A percentile compares a stretch with the other conserved stretches of the same genome.
phyloP scores from a whole-genome alignment of 2,329 filamentous ascomycete species.

The Aureobasidium sp. region DNA sequence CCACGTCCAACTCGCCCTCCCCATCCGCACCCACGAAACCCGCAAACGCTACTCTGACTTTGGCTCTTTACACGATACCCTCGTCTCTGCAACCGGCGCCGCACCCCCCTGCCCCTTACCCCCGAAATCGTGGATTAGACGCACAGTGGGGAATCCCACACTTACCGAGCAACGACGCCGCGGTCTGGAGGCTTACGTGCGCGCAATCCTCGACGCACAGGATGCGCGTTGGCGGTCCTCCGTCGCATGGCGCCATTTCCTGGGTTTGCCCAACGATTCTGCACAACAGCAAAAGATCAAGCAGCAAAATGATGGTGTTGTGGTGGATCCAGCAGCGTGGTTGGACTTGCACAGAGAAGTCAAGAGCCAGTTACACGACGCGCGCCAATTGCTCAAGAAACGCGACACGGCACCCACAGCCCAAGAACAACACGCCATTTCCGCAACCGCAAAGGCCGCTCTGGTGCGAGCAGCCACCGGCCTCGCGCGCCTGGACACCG shows the following conservation, averaged over 20 bases:
- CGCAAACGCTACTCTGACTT: conserved; percentile 82
- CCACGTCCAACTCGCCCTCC: conserved; percentile 68
- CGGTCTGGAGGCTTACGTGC: conserved; percentile 62
- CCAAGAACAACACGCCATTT: conserved; percentile 49
- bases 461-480: conserved; percentile 60
- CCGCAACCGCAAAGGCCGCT: conserved; percentile 64
- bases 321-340: conserved; percentile 53
- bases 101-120: conserved; percentile 61
- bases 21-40: conserved; percentile 64
- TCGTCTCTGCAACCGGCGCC: conserved; percentile 51
- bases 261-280: conserved; percentile 54
- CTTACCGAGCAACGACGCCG: conserved; percentile 62
- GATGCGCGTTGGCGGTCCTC: conserved; percentile 70
- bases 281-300: conserved; percentile 19
- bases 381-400: conserved; percentile 54
- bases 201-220: conserved; percentile 61
- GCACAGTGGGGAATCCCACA: conserved; percentile 59
- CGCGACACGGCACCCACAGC: conserved; percentile 55
- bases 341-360: conserved; percentile 66
- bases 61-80: conserved; percentile 51
- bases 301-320: conserved; percentile 26
- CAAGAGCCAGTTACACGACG: conserved; percentile 61
- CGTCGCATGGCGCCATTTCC: conserved; percentile 61
- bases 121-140: conserved; percentile 67
- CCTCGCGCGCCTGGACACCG: conserved; percentile 56